Conservation (phyloP, 306 rosid species). For the Arachis stenosperma region DNA sequence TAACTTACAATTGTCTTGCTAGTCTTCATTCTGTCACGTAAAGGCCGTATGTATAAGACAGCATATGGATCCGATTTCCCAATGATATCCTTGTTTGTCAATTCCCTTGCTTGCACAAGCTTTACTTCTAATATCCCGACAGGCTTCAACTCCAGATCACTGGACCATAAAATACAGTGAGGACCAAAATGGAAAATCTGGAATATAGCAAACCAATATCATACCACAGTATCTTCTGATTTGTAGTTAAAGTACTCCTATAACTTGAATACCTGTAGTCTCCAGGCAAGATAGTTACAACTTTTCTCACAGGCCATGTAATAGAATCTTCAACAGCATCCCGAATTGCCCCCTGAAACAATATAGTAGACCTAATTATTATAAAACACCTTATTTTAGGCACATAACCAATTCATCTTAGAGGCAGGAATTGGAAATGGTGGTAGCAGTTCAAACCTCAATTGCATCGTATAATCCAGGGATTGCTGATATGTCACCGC, state of each 20-base stretch:
- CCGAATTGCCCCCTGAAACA: slow-evolving; percentile 72
- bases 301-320: slow-evolving; percentile 96
- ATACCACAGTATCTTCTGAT: neutral
- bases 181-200: slow-evolving; percentile 27
- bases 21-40: slow-evolving; percentile 77
- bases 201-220: slow-evolving; percentile 35
- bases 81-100: slow-evolving; percentile 88
- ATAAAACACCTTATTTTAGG: slow-evolving; percentile 28
- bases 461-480: slow-evolving; percentile 81
- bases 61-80: slow-evolving; percentile 99
- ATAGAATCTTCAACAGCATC: slow-evolving; percentile 96
- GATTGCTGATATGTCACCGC: slow-evolving; percentile 88
- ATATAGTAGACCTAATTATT: slow-evolving; percentile 38
- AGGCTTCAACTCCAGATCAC: slow-evolving; percentile 95
- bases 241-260: slow-evolving; percentile 22
- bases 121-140: slow-evolving; percentile 91
- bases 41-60: slow-evolving; percentile 71
- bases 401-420: slow-evolving; percentile 9
- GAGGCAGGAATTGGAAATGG: slow-evolving; percentile 7
- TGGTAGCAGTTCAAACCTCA: slow-evolving; percentile 66
- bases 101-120: slow-evolving; percentile 95
- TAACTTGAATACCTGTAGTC: slow-evolving; percentile 77
- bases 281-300: slow-evolving; percentile 91
- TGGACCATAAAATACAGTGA: slow-evolving; percentile 46
- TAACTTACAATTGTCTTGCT: slow-evolving; percentile 87